A percentile compares a stretch with the other conserved stretches of the same genome.
phyloP scores from a whole-genome alignment of 352 stramenopile genomes.

The Globisporangium heterothallicum region DNA sequence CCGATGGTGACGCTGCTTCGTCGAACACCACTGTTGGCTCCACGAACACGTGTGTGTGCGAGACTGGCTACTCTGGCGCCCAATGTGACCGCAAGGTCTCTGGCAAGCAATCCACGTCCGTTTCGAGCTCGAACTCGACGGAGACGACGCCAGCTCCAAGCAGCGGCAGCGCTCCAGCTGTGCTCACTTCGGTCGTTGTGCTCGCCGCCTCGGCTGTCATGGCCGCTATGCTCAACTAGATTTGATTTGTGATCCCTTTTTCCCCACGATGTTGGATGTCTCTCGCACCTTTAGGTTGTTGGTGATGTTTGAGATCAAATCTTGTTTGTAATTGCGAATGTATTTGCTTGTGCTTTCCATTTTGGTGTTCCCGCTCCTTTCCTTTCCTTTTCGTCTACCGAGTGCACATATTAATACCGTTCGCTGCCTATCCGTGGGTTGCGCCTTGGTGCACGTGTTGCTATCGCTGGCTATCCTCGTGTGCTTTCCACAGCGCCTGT shows the following conservation, averaged over 20 bases:
- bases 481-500: too few relatives aligned
- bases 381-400: not conserved
- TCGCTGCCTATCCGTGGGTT: too few relatives aligned
- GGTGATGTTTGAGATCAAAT: slow-evolving; percentile 4
- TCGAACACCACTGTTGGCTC: slow-evolving; percentile 21
- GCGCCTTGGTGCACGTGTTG: too few relatives aligned
- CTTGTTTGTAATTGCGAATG: slow-evolving; percentile 1
- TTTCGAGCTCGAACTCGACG: slow-evolving; percentile 18
- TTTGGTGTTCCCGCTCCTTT: not conserved
- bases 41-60: slow-evolving; percentile 46
- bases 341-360: slow-evolving; percentile 4
- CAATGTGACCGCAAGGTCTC: slow-evolving; percentile 58
- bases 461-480: too few relatives aligned
- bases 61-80: slow-evolving; percentile 47
- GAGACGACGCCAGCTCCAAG: slow-evolving; percentile 8
- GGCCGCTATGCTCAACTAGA: slow-evolving; percentile 39
- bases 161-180: slow-evolving; percentile 20
- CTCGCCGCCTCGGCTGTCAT: slow-evolving; percentile 22
- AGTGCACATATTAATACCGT: too few relatives aligned
- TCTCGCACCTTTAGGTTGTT: not conserved
- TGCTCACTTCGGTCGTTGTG: slow-evolving; percentile 19
- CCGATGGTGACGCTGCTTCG: slow-evolving; percentile 19
- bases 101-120: slow-evolving; percentile 12
- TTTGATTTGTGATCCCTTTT: slow-evolving; percentile 2
- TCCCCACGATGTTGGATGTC: not conserved